Conservation (phyloP, 495 filamentous ascomycete genomes). For the Aspergillus sparsus region DNA sequence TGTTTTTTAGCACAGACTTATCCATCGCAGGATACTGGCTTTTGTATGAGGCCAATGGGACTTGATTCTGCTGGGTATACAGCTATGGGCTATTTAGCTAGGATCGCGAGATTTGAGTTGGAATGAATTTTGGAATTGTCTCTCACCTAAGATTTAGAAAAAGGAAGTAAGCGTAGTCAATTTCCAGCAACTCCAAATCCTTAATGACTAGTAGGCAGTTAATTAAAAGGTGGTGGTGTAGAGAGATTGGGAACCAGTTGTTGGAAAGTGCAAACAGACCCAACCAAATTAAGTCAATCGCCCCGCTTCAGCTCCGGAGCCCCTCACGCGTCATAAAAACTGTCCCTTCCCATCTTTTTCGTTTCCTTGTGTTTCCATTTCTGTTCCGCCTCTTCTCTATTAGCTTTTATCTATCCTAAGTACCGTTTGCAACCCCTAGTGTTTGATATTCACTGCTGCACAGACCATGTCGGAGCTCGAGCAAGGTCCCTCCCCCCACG, state of each 20-base stretch:
- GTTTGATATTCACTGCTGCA: slow-evolving; percentile 6
- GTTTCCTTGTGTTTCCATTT: background rate
- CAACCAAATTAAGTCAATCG: background rate
- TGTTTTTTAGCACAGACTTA: too few species aligned
- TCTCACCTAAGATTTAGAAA: too few species aligned
- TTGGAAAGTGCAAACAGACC: background rate
- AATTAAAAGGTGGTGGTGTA: background rate
- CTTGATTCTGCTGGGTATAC: too few species aligned
- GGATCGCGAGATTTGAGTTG: too few species aligned
- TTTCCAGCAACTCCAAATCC: background rate
- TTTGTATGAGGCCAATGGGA: too few species aligned
- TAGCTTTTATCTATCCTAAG: background rate
- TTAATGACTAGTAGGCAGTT: too few species aligned
- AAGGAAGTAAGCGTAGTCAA: background rate
- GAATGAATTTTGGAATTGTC: too few species aligned
- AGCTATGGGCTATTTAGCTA: too few species aligned
- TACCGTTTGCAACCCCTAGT: slow-evolving; percentile 14
- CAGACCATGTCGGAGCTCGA: slow-evolving; percentile 24
- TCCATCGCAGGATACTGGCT: too few species aligned
- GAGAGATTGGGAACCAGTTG: background rate
- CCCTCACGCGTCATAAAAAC: background rate
- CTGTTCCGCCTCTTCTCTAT: background rate
- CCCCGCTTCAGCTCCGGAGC: slow-evolving; percentile 2
- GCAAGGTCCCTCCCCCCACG: slow-evolving; percentile 52
- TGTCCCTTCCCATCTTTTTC: background rate